Percentiles rank a stretch among this genome's conserved stretches.
phyloP scores from a whole-genome alignment of 2,329 filamentous ascomycete species.

The Ophiostoma sp. region DNA sequence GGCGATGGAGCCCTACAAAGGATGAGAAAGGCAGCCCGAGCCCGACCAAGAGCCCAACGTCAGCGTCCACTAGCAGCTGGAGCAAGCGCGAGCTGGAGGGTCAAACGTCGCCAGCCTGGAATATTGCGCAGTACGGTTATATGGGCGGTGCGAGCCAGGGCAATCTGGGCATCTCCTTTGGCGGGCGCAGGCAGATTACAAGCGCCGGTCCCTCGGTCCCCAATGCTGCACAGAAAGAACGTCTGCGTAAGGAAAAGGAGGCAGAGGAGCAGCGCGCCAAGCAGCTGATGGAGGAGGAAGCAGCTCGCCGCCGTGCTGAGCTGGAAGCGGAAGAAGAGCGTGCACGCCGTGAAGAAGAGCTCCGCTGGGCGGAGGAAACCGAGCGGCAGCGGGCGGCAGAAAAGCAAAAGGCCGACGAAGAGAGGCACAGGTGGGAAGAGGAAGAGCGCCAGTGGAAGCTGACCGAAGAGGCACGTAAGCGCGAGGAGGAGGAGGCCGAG shows the following conservation, averaged over 20 bases:
- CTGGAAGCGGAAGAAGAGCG: slow-evolving; percentile 56
- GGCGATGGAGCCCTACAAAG: slow-evolving; percentile 54
- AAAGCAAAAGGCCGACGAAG: slow-evolving; percentile 47
- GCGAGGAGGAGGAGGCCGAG: slow-evolving; percentile 70
- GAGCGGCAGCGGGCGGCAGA: slow-evolving; percentile 56
- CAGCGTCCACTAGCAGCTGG: slow-evolving; percentile 75
- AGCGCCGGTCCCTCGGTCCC: slow-evolving; percentile 73
- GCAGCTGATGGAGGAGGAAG: slow-evolving; percentile 46
- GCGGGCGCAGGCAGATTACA: slow-evolving; percentile 87
- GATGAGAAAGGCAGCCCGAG: slow-evolving; percentile 51
- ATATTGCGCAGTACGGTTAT: slow-evolving; percentile 96
- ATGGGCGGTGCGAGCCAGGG: slow-evolving; percentile 96
- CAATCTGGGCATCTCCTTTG: slow-evolving; percentile 89
- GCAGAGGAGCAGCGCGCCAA: slow-evolving; percentile 58
- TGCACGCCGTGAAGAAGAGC: slow-evolving; percentile 58
- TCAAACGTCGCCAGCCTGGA: slow-evolving; percentile 85
- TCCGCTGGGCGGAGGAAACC: slow-evolving; percentile 61
- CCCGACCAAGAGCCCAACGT: slow-evolving; percentile 50
- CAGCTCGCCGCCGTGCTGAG: slow-evolving; percentile 44
- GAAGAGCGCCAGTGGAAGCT: slow-evolving; percentile 65
- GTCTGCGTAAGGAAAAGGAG: slow-evolving; percentile 51
- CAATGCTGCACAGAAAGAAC: slow-evolving; percentile 78
- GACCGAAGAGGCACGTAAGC: slow-evolving; percentile 59
- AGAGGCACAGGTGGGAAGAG: slow-evolving; percentile 63
- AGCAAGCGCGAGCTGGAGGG: slow-evolving; percentile 78